A percentile compares a stretch with the other conserved stretches of the same genome.
Evolutionary conservation across 768 basidiomycete genomes (phyloP).

Genomic region (Mycena haematopus): DNA sequence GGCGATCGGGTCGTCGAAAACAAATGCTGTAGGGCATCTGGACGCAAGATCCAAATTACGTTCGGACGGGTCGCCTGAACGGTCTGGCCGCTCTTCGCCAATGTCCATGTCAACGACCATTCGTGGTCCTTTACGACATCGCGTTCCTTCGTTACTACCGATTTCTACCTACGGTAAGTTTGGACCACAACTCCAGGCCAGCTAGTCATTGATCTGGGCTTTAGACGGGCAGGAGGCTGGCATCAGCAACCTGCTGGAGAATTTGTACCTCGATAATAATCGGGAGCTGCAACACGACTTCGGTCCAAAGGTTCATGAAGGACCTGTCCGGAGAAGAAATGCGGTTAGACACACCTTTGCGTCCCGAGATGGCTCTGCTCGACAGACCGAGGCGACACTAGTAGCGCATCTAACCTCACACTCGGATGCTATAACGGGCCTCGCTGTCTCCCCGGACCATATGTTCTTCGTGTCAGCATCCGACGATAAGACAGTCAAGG

Average conservation of each 20-base stretch:
- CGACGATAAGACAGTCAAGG: slow-evolving; percentile 91
- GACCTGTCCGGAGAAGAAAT: slow-evolving; percentile 79
- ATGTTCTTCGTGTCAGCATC: slow-evolving; percentile 94
- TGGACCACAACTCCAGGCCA: background rate
- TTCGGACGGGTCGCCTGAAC: slow-evolving; percentile 69
- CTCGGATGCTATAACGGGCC: slow-evolving; percentile 74
- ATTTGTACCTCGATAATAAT: slow-evolving; percentile 86
- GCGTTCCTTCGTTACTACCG: slow-evolving; percentile 58
- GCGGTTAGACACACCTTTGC: slow-evolving; percentile 72
- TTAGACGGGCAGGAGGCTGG: slow-evolving; percentile 90
- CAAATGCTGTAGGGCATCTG: slow-evolving; percentile 82
- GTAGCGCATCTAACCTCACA: slow-evolving; percentile 88
- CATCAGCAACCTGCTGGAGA: slow-evolving; percentile 88
- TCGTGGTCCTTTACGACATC: slow-evolving; percentile 54
- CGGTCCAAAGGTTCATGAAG: slow-evolving; percentile 85
- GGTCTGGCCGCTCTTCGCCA: slow-evolving; percentile 83
- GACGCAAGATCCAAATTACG: slow-evolving; percentile 76
- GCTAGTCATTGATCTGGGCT: background rate
- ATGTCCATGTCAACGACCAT: slow-evolving; percentile 64
- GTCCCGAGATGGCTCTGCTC: slow-evolving; percentile 63
- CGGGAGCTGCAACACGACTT: slow-evolving; percentile 90
- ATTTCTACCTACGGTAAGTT: slow-evolving; percentile 76
- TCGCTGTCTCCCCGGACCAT: slow-evolving; percentile 93
- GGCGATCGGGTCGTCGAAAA: slow-evolving; percentile 84
- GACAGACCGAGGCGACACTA: slow-evolving; percentile 77